A percentile compares a stretch with the other conserved stretches of the same genome.
Conservation (phyloP, 1,139 yeast species). For the Yamadazyma atlantica region DNA sequence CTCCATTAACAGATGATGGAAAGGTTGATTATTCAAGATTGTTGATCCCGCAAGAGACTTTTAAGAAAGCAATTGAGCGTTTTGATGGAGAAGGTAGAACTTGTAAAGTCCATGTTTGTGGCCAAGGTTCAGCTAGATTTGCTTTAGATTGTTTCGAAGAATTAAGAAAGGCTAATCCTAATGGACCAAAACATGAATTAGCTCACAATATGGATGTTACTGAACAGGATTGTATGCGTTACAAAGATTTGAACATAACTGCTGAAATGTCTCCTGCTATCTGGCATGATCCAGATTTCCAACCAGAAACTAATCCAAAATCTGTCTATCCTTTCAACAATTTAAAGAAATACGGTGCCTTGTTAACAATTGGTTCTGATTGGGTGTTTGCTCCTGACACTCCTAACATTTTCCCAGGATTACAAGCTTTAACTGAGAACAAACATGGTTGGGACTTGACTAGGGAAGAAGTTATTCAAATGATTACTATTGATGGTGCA, state of each 20-base stretch:
- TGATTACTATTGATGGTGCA: constrained; percentile 22
- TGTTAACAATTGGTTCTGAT: constrained; percentile 22
- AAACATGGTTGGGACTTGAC: constrained; percentile 24
- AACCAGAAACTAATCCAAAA: constrained; percentile 20
- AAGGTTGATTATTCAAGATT: constrained; percentile 17
- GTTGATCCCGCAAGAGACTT: constrained; percentile 21
- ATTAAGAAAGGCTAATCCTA: constrained; percentile 18
- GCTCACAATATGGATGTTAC: constrained; percentile 24
- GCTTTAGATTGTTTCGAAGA: constrained; percentile 23
- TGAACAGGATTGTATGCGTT: constrained; percentile 18
- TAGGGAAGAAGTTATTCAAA: constrained; percentile 19
- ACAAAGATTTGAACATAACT: constrained; percentile 18
- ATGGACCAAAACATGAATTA: constrained; percentile 22
- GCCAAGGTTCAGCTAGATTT: constrained; percentile 21
- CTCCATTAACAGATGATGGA: constrained; percentile 18
- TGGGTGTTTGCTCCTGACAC: constrained; percentile 25
- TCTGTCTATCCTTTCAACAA: constrained; percentile 23
- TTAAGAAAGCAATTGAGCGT: constrained; percentile 18
- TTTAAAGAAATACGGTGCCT: constrained; percentile 20
- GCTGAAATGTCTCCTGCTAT: constrained; percentile 24
- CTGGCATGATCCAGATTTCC: constrained; percentile 22
- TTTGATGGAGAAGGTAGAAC: constrained; percentile 21
- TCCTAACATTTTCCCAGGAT: constrained; percentile 22
- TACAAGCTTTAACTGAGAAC: constrained; percentile 21
- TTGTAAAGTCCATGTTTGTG: constrained; percentile 23